These are phyloP conservation scores for Fomes fomentarius DNA, from an alignment of 1,284 basidiomycete genomes.

Conservation along the genomic window DNA sequence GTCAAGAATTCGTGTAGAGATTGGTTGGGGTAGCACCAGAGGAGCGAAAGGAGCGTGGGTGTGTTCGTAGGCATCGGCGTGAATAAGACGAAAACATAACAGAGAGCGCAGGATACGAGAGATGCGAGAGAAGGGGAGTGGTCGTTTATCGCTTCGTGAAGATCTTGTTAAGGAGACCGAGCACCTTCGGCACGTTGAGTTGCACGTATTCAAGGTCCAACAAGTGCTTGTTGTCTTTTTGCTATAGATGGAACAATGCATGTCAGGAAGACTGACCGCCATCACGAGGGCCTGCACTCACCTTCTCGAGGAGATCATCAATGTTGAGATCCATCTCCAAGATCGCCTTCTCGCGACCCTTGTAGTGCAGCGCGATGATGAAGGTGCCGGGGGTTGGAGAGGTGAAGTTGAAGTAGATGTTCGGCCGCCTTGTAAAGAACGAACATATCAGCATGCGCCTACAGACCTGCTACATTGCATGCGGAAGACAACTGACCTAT, in stretches of 20 bases:
- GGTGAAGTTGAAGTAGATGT: slow-evolving; percentile 98
- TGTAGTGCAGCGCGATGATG: slow-evolving; percentile 98
- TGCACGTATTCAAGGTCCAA: slow-evolving; percentile 98
- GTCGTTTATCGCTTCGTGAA: slow-evolving; percentile 76
- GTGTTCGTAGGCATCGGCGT: slow-evolving; percentile 14
- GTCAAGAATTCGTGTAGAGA: slow-evolving; percentile 16
- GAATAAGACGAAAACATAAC: background rate
- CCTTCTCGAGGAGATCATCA: slow-evolving; percentile 97
- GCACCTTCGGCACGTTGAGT: slow-evolving; percentile 93
- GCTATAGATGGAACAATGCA: slow-evolving; percentile 51
- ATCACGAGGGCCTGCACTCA: slow-evolving; percentile 35
- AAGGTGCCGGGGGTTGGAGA: slow-evolving; percentile 98
- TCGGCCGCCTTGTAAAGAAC: slow-evolving; percentile 72
- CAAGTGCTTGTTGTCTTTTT: slow-evolving; percentile 97
- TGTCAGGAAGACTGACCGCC: background rate
- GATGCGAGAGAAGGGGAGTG: background rate
- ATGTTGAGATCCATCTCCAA: slow-evolving; percentile 99
- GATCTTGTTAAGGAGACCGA: slow-evolving; percentile 90
- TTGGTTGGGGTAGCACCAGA: slow-evolving; percentile 19
- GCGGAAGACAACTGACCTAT: slow-evolving; percentile 64
- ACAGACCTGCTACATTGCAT: background rate
- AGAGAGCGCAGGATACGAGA: background rate
- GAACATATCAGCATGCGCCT: background rate
- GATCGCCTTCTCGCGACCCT: slow-evolving; percentile 98
- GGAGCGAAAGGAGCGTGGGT: slow-evolving; percentile 17